These are phyloP conservation scores for Fusarium brachygibbosum DNA, from an alignment of 2,329 filamentous ascomycete species.

Conservation along the genomic window DNA sequence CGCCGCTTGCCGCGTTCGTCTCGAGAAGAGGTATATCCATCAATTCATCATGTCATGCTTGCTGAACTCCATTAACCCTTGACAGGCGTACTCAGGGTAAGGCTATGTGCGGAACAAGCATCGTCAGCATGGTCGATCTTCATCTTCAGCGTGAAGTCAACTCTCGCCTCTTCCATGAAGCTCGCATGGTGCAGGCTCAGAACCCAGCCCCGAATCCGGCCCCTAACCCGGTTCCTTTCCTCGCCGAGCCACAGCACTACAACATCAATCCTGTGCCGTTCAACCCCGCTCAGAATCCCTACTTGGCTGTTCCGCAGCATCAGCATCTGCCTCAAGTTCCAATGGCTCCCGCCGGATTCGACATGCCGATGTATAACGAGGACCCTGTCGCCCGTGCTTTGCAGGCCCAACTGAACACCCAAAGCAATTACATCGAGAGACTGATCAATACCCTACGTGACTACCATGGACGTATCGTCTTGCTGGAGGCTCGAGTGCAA, in stretches of 20 bases:
- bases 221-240: background rate
- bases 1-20: slow-evolving; percentile 1
- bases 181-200: background rate
- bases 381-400: background rate
- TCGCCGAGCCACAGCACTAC: background rate
- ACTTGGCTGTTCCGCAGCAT: background rate
- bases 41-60: background rate
- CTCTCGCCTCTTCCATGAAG: slow-evolving; percentile 4
- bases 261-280: background rate
- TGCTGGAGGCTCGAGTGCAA: background rate
- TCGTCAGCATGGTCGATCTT: slow-evolving; percentile 36
- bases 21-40: slow-evolving; percentile 31
- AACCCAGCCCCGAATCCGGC: background rate
- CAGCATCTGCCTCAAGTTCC: background rate
- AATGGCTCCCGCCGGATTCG: background rate
- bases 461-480: background rate
- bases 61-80: background rate
- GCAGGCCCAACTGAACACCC: background rate
- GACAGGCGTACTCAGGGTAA: slow-evolving; percentile 27
- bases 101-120: slow-evolving; percentile 24
- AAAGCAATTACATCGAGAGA: background rate
- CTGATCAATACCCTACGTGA: background rate
- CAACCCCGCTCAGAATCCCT: background rate
- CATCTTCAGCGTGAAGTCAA: slow-evolving; percentile 38
- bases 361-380: background rate